These are phyloP conservation scores for Passiflora organensis DNA, from an alignment of 345 rosid genomes.

Conservation along the genomic window DNA sequence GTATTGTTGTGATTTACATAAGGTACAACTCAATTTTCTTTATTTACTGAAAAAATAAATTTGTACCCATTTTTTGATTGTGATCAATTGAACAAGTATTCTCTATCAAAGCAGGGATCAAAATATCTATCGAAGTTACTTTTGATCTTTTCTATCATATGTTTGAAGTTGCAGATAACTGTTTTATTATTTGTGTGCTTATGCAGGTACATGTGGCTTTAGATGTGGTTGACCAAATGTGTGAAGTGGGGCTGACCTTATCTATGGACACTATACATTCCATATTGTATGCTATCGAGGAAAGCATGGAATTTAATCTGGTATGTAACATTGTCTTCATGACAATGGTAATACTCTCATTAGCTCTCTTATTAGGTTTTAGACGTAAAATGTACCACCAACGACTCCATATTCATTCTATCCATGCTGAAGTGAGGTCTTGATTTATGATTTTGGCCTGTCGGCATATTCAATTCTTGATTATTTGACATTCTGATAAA, in stretches of 20 bases:
- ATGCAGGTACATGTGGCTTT: slow-evolving; percentile 71
- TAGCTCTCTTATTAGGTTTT: too few relatives aligned
- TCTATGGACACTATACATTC: slow-evolving; percentile 42
- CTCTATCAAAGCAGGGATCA: background rate
- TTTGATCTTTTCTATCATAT: background rate
- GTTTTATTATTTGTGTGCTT: background rate
- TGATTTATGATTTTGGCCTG: too few relatives aligned
- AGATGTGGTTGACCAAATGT: slow-evolving; percentile 60
- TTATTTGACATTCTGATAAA: too few relatives aligned
- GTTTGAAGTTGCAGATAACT: background rate
- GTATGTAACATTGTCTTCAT: slow-evolving; percentile 29
- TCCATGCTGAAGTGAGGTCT: too few relatives aligned
- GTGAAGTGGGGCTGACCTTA: slow-evolving; percentile 44
- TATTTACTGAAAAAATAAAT: slow-evolving; percentile 2
- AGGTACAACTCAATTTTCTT: slow-evolving; percentile 41
- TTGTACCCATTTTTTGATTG: background rate
- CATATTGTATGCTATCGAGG: slow-evolving; percentile 51
- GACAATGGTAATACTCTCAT: too few relatives aligned
- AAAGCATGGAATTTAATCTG: slow-evolving; percentile 56
- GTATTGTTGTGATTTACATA: slow-evolving; percentile 41
- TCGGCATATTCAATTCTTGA: too few relatives aligned
- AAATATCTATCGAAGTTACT: background rate
- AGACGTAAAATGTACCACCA: too few relatives aligned
- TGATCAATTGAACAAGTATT: background rate
- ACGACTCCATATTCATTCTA: too few relatives aligned